Evolutionary conservation across 2,329 filamentous ascomycete species (phyloP).

Genomic region (Mycosphaerelloides madeirae): DNA sequence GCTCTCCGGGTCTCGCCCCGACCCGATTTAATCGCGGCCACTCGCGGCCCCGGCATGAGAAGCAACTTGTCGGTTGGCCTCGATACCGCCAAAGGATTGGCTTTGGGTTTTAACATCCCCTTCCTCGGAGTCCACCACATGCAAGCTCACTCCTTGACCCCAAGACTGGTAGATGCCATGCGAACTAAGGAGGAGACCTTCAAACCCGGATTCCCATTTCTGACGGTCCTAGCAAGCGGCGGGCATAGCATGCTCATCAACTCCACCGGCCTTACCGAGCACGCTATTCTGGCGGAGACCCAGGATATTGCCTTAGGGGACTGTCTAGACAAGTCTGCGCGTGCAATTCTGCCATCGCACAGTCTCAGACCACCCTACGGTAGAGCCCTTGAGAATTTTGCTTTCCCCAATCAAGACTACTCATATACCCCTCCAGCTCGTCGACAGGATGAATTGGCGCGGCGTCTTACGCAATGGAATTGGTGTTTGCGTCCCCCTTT

Average conservation of each 20-base stretch:
- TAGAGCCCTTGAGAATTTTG: constrained; percentile 71
- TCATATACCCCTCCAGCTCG: constrained; percentile 57
- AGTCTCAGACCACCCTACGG: constrained; percentile 73
- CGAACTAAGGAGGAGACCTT: not conserved
- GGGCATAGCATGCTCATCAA: constrained; percentile 85
- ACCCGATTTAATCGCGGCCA: constrained; percentile 84
- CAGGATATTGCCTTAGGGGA: constrained; percentile 85
- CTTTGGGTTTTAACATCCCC: constrained; percentile 76
- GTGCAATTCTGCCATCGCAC: constrained; percentile 63
- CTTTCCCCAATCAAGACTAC: constrained; percentile 55
- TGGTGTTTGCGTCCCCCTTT: constrained; percentile 71
- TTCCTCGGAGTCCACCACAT: constrained; percentile 90
- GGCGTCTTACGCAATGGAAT: constrained; percentile 47
- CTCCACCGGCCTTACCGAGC: constrained; percentile 62
- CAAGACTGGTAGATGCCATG: constrained; percentile 56
- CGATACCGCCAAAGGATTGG: constrained; percentile 79
- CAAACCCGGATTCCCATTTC: constrained; percentile 68
- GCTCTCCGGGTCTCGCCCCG: constrained; percentile 40
- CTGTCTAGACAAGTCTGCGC: constrained; percentile 80
- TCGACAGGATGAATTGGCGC: constrained; percentile 55
- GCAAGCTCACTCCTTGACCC: constrained; percentile 92
- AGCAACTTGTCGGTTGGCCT: constrained; percentile 73
- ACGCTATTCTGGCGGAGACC: constrained; percentile 68
- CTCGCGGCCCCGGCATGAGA: constrained; percentile 84
- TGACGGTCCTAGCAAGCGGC: constrained; percentile 84